Evolutionary conservation across 1,284 basidiomycete species (phyloP).

Genomic region (Baeospora myosura): DNA sequence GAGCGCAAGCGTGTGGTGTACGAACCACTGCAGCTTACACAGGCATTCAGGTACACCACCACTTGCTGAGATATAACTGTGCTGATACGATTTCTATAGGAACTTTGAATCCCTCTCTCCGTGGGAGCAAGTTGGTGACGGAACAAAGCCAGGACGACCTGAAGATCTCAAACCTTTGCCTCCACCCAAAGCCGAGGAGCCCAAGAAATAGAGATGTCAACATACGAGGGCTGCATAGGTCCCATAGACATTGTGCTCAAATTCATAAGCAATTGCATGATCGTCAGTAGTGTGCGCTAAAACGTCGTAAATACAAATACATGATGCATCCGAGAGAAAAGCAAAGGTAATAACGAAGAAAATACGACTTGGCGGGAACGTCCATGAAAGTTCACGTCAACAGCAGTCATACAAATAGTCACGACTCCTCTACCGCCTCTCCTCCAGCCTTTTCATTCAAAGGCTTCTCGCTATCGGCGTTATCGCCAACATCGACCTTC

Average conservation of each 20-base stretch:
- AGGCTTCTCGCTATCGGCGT: conserved; percentile 17
- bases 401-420: conserved; percentile 21
- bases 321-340: conserved; percentile 6
- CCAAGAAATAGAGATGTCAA: conserved; percentile 49
- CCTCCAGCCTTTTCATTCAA: conserved; percentile 12
- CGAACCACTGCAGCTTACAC: conserved; percentile 95
- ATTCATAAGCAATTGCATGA: no score
- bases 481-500: conserved; percentile 16
- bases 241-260: no score
- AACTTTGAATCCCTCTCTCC: conserved; percentile 94
- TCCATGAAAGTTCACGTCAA: no score
- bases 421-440: conserved; percentile 23
- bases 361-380: not conserved
- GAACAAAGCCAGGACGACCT: conserved; percentile 64
- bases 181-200: conserved; percentile 56
- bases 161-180: conserved; percentile 67
- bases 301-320: no score
- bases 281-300: no score
- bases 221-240: no score
- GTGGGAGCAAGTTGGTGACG: conserved; percentile 95
- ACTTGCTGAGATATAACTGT: conserved; percentile 5
- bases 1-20: conserved; percentile 98
- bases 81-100: conserved; percentile 30
- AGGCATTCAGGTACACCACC: conserved; percentile 82
- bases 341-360: conserved; percentile 5